These are phyloP conservation scores for Microstroma glucosiphilum DNA, from an alignment of 1,284 basidiomycete genomes.

Conservation along the genomic window DNA sequence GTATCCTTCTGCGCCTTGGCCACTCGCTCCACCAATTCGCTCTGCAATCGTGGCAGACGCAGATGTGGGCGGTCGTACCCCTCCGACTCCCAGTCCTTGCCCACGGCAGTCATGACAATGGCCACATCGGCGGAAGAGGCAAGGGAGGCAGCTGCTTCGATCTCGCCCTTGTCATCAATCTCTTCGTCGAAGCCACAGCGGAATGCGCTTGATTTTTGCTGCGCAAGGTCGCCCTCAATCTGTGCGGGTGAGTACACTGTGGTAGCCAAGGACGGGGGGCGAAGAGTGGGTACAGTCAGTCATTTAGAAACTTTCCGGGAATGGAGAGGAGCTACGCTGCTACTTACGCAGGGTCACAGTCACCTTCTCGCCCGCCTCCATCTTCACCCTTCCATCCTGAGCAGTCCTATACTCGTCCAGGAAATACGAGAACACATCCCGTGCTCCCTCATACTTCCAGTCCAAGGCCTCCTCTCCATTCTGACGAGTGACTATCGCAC, in stretches of 20 bases:
- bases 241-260: not conserved
- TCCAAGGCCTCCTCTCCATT: not conserved
- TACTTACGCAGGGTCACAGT: not conserved
- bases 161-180: slow-evolving; percentile 9
- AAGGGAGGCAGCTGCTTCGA: slow-evolving; percentile 6
- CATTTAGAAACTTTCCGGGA: no score
- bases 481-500: not conserved
- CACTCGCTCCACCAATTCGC: slow-evolving; percentile 9
- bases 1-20: not conserved
- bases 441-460: not conserved
- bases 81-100: slow-evolving; percentile 16
- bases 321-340: not conserved
- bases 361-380: not conserved
- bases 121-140: slow-evolving; percentile 10
- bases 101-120: slow-evolving; percentile 14
- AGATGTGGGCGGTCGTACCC: slow-evolving; percentile 13
- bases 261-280: not conserved
- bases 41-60: slow-evolving; percentile 9
- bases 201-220: not conserved
- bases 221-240: not conserved
- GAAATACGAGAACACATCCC: not conserved
- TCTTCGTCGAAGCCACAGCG: slow-evolving; percentile 12
- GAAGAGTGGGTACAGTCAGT: no score
- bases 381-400: not conserved
- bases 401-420: slow-evolving; percentile 5